phyloP scores from a whole-genome alignment of 208 protist species.

The Wallacemonas sp. region DNA sequence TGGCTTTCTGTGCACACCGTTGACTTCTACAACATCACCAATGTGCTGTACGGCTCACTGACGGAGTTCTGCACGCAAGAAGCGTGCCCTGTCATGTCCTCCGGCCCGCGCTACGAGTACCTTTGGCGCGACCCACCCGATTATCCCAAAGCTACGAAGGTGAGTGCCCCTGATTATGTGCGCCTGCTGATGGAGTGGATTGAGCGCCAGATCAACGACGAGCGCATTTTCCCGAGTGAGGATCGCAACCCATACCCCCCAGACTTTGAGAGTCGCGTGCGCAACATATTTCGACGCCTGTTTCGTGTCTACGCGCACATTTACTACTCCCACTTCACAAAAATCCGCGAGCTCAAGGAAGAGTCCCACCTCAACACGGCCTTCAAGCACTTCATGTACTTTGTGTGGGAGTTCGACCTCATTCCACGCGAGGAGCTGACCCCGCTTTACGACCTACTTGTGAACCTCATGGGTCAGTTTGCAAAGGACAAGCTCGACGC shows the following conservation, averaged over 20 bases:
- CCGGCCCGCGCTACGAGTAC: slow-evolving; percentile 96
- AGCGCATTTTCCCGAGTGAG: slow-evolving; percentile 96
- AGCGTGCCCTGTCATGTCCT: slow-evolving; percentile 96
- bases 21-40: slow-evolving; percentile 99
- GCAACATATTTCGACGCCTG: slow-evolving; percentile 97
- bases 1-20: slow-evolving; percentile 98
- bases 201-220: slow-evolving; percentile 96
- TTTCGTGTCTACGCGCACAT: slow-evolving; percentile 99
- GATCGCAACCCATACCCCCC: slow-evolving; percentile 86
- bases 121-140: slow-evolving; percentile 96
- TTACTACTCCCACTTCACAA: slow-evolving; percentile 97
- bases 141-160: slow-evolving; percentile 95
- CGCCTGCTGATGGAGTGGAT: slow-evolving; percentile 98
- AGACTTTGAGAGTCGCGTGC: slow-evolving; percentile 89
- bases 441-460: slow-evolving; percentile 77
- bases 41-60: slow-evolving; percentile 98
- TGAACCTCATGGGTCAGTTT: slow-evolving; percentile 85
- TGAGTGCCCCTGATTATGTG: slow-evolving; percentile 98
- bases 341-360: slow-evolving; percentile 94
- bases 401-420: slow-evolving; percentile 90
- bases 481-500: slow-evolving; percentile 69
- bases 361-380: slow-evolving; percentile 98
- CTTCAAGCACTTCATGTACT: slow-evolving; percentile 94
- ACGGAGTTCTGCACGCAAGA: slow-evolving; percentile 98
- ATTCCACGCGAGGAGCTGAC: slow-evolving; percentile 80